A percentile compares a stretch with the other conserved stretches of the same genome.
Conservation (phyloP, 23 red algal genomes). For the Gracilaria domingensis region DNA sequence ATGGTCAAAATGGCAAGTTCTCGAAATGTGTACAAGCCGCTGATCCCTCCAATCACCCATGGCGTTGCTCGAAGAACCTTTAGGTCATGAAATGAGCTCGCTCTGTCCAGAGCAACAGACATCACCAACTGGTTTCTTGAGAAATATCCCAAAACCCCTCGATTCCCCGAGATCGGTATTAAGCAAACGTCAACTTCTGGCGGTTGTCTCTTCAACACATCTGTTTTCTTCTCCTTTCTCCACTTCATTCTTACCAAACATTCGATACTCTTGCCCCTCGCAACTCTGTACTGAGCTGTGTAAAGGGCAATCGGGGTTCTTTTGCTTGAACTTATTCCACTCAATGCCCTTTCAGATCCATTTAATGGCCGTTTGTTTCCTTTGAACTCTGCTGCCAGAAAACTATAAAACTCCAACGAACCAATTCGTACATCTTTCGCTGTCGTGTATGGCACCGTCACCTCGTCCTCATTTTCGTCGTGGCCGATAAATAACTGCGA, state of each 20-base stretch:
- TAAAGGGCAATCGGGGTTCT: background rate
- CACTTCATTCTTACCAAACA: background rate
- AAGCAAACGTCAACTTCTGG: background rate
- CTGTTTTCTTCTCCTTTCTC: background rate
- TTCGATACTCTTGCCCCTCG: background rate
- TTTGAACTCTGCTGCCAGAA: background rate
- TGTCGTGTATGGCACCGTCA: background rate
- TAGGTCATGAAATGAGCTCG: background rate
- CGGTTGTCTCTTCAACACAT: background rate
- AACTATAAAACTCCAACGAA: background rate
- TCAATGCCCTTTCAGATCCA: background rate
- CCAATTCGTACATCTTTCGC: background rate
- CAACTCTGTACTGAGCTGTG: background rate
- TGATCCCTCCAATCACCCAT: background rate
- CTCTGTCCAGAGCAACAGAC: conserved; percentile 2
- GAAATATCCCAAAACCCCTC: background rate
- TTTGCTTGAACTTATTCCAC: background rate
- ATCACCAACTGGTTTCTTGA: background rate
- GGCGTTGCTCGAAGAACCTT: background rate
- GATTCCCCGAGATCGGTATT: background rate
- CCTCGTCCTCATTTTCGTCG: background rate
- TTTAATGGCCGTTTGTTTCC: background rate
- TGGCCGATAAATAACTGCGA: background rate
- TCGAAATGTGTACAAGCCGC: background rate
- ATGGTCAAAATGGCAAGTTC: background rate